A percentile compares a stretch with the other conserved stretches of the same genome.
Conservation (phyloP, 345 rosid genomes). For the Euclidium syriacum region DNA sequence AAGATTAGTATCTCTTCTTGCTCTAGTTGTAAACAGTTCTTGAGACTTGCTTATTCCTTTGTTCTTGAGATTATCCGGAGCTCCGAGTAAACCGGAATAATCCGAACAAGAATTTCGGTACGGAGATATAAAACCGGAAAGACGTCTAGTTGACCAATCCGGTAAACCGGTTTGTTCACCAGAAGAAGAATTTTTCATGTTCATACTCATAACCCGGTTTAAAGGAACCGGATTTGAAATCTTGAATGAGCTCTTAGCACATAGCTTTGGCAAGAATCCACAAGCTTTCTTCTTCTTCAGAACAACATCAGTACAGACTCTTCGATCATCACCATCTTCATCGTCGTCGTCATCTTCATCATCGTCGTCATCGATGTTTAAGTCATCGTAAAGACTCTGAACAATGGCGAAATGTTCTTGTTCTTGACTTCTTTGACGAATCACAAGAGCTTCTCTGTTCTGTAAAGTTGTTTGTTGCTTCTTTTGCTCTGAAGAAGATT, state of each 20-base stretch:
- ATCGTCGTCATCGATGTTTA: constrained; percentile 34
- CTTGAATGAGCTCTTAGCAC: constrained; percentile 60
- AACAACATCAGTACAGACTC: no score
- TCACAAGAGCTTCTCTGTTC: constrained; percentile 34
- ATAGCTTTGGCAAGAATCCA: constrained; percentile 69
- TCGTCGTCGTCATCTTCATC: constrained; percentile 48
- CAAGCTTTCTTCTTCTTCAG: constrained; percentile 78
- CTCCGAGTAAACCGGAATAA: constrained; percentile 40
- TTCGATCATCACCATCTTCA: constrained; percentile 25
- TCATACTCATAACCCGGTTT: constrained; percentile 16
- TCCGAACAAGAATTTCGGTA: constrained; percentile 51
- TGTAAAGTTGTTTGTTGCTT: constrained; percentile 31
- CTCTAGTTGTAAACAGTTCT: constrained; percentile 40
- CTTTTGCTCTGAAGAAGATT: constrained; percentile 59
- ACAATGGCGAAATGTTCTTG: constrained; percentile 32
- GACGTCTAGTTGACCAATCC: constrained; percentile 34
- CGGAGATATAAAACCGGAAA: constrained; percentile 45
- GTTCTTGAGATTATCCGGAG: constrained; percentile 47
- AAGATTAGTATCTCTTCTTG: constrained; percentile 43
- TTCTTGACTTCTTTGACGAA: constrained; percentile 31
- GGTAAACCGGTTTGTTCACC: constrained; percentile 20
- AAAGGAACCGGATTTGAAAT: constrained; percentile 44
- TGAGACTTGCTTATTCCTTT: constrained; percentile 46
- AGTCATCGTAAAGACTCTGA: constrained; percentile 36
- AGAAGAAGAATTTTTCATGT: no score